phyloP scores from a whole-genome alignment of 306 rosid species.

The Glycine tomentella region DNA sequence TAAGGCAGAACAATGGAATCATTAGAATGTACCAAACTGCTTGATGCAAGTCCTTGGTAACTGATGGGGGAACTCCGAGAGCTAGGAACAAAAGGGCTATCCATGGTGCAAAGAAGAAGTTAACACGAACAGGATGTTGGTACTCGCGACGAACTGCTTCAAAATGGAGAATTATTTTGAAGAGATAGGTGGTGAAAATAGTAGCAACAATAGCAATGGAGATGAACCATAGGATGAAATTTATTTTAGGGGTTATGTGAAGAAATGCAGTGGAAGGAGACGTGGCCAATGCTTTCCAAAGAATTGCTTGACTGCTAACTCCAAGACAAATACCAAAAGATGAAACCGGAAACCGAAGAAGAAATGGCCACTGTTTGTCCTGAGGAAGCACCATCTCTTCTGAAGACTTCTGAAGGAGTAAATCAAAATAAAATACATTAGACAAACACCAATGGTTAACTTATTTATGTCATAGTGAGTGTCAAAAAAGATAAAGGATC shows the following conservation, averaged over 20 bases:
- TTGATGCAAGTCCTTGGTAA: conserved; percentile 56
- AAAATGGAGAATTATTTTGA: conserved; percentile 67
- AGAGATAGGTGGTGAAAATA: conserved; percentile 58
- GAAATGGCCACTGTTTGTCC: conserved; percentile 80
- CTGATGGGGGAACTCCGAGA: conserved; percentile 70
- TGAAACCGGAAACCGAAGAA: conserved; percentile 74
- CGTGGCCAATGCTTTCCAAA: conserved; percentile 78
- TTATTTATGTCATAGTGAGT: not conserved
- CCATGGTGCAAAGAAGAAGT: conserved; percentile 89
- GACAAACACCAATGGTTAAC: not conserved
- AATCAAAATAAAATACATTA: too few species aligned
- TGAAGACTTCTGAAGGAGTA: conserved; percentile 58
- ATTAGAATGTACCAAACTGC: conserved; percentile 80
- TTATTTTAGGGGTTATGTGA: conserved; percentile 61
- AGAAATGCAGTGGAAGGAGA: conserved; percentile 72
- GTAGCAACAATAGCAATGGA: conserved; percentile 56
- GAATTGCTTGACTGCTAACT: conserved; percentile 78
- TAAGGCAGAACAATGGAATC: conserved; percentile 70
- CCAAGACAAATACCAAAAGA: conserved; percentile 87
- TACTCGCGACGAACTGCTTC: conserved; percentile 91
- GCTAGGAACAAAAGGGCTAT: conserved; percentile 72
- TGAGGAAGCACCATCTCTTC: conserved; percentile 76
- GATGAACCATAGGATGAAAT: conserved; percentile 68
- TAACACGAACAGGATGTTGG: conserved; percentile 75
- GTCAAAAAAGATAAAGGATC: too few species aligned